Conservation (phyloP, 805 yeast species). For the Wickerhamiella dianesei region DNA sequence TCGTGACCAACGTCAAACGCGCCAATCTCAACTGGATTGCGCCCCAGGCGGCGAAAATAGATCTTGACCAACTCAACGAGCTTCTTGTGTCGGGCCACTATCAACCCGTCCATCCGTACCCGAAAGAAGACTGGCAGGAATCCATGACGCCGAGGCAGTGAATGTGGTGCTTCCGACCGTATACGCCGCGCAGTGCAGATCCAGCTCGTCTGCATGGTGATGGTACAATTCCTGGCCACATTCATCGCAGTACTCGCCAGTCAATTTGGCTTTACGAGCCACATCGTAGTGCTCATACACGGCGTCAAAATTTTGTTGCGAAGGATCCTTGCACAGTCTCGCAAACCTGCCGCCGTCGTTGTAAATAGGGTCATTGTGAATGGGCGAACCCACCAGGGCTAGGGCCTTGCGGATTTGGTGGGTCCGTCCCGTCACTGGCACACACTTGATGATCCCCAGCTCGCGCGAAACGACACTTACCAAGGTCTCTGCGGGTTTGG, state of each 20-base stretch:
- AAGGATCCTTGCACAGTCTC: constrained; percentile 9
- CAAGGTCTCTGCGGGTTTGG: constrained; percentile 13
- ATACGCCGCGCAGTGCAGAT: constrained; percentile 18
- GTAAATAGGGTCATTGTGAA: constrained; percentile 80
- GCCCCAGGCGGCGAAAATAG: not conserved
- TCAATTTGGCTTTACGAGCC: constrained; percentile 8
- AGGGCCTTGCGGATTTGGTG: constrained; percentile 92
- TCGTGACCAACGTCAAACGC: not conserved
- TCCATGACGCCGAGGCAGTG: not conserved
- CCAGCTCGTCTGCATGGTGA: constrained; percentile 5
- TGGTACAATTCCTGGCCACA: constrained; percentile 15
- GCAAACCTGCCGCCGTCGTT: constrained; percentile 25
- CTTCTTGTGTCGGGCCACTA: not conserved
- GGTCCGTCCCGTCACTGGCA: constrained; percentile 81
- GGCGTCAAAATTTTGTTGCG: constrained; percentile 9
- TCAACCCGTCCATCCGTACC: not conserved
- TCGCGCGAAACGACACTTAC: constrained; percentile 5
- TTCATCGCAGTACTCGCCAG: constrained; percentile 15
- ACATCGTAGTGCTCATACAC: constrained; percentile 5
- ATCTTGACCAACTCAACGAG: not conserved
- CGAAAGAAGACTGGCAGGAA: not conserved
- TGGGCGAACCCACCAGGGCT: constrained; percentile 71
- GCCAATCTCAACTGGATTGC: not conserved
- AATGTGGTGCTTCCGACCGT: constrained; percentile 7
- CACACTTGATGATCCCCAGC: constrained; percentile 49